phyloP scores from a whole-genome alignment of 1,284 basidiomycete genomes.

The Ganoderma meredithae region DNA sequence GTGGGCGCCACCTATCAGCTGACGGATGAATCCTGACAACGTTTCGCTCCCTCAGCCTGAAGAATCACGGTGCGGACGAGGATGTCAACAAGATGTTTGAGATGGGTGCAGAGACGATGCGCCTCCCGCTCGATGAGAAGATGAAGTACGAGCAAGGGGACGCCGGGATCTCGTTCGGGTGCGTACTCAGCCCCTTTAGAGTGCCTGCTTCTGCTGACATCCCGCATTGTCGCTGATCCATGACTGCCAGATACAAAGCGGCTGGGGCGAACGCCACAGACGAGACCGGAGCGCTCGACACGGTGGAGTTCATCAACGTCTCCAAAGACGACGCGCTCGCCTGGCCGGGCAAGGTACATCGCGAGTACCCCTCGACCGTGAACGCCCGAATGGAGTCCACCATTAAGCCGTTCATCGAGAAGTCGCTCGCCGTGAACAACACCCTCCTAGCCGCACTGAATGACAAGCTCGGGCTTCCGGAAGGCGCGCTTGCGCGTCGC shows the following conservation, averaged over 20 bases:
- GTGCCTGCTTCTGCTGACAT: not conserved
- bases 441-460: conserved; percentile 43
- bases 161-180: conserved; percentile 45
- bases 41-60: conserved; percentile 32
- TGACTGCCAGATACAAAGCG: conserved; percentile 42
- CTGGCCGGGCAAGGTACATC: conserved; percentile 41
- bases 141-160: conserved; percentile 49
- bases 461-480: conserved; percentile 31
- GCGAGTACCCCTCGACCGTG: conserved; percentile 45
- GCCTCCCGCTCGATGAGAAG: conserved; percentile 46
- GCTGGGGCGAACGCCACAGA: conserved; percentile 45
- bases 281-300: conserved; percentile 43
- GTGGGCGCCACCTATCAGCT: conserved; percentile 19
- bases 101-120: conserved; percentile 47
- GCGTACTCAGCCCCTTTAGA: conserved; percentile 2
- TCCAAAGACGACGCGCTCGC: conserved; percentile 44
- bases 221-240: not conserved
- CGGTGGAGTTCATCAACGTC: conserved; percentile 45
- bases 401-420: conserved; percentile 44
- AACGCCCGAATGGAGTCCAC: conserved; percentile 42
- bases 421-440: conserved; percentile 44
- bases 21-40: not conserved
- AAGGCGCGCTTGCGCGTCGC: conserved; percentile 38
- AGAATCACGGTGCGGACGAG: conserved; percentile 46
- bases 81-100: conserved; percentile 46